Base-by-base conservation (phyloP, 257 asterid genomes). In the Striga asiatica region DNA sequence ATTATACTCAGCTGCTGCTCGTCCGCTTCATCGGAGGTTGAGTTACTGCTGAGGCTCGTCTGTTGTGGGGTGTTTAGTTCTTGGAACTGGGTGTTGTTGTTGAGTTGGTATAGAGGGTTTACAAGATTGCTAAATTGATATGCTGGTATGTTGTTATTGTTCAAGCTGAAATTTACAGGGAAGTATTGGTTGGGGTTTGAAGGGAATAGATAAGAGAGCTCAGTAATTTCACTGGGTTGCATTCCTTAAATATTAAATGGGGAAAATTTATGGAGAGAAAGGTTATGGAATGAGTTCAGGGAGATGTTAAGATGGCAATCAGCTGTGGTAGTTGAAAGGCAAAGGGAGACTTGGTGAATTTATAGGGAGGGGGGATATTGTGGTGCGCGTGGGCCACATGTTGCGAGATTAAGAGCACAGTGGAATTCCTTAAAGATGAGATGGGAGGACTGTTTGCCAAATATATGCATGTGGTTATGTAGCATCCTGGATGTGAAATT, bases 21-120 rank as follows among this genome's bases (percentile, higher is more conserved):
- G 25, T 81, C 96, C 5, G 86, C 93, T 52, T 83, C 96, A 4
- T 83, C 94, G 0, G 96, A 81, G 11, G 93, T 83, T 2, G 95
- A 85, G 68, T 81, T 85, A 35, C 84, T 79, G 86, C 85, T 84
- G 61, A 80, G 71, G 47, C 54, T 48, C 24, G 91, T 29, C 25
- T 74, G 53, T 20, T 77, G 82, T 0, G 78, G 73, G 35, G 72
- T 74, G 72, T 73, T 76, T 71, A 75, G 16, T 13, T 78, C 81
- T 64, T 66, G 81, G 32, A 58, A 43, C 61, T 70, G 92, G 18
- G 83, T 80, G 20, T 32, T 53, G 19, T 62, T 56, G 14, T 66
- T 78, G 59, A 76, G 62, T 46, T 73, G 81, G 31, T 69, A 45
- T 12, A 66, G 48, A 47, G 88, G 88, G 73, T 71, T 76, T 13